A percentile compares a stretch with the other conserved stretches of the same genome.
Evolutionary conservation across 768 basidiomycete genomes (phyloP).

Genomic region (Symmetrospora coprosmae): DNA sequence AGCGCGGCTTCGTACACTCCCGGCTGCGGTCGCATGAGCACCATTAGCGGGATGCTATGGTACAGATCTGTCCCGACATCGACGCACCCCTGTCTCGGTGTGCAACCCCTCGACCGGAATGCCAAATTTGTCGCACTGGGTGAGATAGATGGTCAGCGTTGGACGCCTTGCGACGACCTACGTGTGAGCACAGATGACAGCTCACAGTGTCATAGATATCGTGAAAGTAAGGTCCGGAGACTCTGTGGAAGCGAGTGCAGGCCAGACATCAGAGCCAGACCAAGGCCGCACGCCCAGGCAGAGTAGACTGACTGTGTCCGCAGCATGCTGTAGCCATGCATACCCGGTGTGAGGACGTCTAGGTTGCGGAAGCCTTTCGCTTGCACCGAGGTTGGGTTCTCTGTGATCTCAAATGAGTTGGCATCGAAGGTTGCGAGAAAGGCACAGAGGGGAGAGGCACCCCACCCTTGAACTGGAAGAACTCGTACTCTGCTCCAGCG

Average conservation of each 20-base stretch:
- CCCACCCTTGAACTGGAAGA: slow-evolving; percentile 31
- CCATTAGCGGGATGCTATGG: background rate
- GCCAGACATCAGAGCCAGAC: background rate
- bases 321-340: slow-evolving; percentile 93
- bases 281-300: background rate
- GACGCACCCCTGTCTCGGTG: slow-evolving; percentile 79
- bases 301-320: slow-evolving; percentile 48
- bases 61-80: background rate
- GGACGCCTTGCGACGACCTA: no score
- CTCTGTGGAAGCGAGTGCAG: slow-evolving; percentile 49
- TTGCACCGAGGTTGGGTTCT: slow-evolving; percentile 60
- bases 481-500: slow-evolving; percentile 60
- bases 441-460: background rate
- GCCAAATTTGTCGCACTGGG: slow-evolving; percentile 50
- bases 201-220: slow-evolving; percentile 56
- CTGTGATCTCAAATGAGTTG: slow-evolving; percentile 39
- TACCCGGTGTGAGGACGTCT: slow-evolving; percentile 75
- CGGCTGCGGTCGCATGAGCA: slow-evolving; percentile 11
- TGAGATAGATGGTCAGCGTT: background rate
- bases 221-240: slow-evolving; percentile 52
- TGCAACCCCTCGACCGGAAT: slow-evolving; percentile 63
- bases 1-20: slow-evolving; percentile 50
- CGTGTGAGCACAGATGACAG: slow-evolving; percentile 14
- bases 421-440: background rate
- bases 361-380: slow-evolving; percentile 65